These are phyloP conservation scores for Tremella yokohamensis DNA, from an alignment of 768 basidiomycete species.

Conservation along the genomic window DNA sequence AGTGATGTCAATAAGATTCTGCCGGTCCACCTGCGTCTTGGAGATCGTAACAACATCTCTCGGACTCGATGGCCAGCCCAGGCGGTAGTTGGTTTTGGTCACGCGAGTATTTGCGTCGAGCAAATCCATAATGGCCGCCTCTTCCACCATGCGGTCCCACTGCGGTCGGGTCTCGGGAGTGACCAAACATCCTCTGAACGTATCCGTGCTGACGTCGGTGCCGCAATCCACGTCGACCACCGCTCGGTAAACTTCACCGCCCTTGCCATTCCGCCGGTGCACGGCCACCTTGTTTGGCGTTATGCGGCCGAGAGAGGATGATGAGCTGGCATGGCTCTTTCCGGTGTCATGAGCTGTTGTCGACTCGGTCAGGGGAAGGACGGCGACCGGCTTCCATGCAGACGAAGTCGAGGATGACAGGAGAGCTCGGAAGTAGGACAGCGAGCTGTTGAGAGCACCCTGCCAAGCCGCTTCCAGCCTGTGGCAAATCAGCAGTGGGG, in stretches of 20 bases:
- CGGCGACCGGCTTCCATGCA: constrained; percentile 74
- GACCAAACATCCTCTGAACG: constrained; percentile 74
- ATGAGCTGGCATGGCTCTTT: constrained; percentile 63
- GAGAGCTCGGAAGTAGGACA: constrained; percentile 71
- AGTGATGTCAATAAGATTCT: constrained; percentile 81
- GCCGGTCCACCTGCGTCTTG: constrained; percentile 71
- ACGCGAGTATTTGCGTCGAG: constrained; percentile 82
- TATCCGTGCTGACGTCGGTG: constrained; percentile 59
- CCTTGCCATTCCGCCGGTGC: constrained; percentile 66
- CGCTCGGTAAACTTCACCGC: constrained; percentile 76
- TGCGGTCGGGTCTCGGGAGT: constrained; percentile 80
- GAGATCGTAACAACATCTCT: constrained; percentile 92
- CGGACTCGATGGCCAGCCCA: constrained; percentile 97
- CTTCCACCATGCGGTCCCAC: constrained; percentile 89
- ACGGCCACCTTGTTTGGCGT: constrained; percentile 71
- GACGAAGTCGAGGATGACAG: constrained; percentile 65
- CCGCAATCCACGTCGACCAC: constrained; percentile 75
- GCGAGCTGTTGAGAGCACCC: constrained; percentile 67
- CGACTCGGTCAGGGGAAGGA: constrained; percentile 33
- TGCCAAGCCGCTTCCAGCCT: constrained; percentile 83
- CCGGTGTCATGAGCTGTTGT: constrained; percentile 37
- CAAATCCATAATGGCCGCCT: constrained; percentile 74
- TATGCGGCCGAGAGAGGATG: constrained; percentile 57
- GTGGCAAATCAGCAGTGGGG: neutral
- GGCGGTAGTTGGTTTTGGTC: constrained; percentile 79